Evolutionary conservation across 2,329 filamentous ascomycete species (phyloP).

Genomic region (Xylariaceae sp.): DNA sequence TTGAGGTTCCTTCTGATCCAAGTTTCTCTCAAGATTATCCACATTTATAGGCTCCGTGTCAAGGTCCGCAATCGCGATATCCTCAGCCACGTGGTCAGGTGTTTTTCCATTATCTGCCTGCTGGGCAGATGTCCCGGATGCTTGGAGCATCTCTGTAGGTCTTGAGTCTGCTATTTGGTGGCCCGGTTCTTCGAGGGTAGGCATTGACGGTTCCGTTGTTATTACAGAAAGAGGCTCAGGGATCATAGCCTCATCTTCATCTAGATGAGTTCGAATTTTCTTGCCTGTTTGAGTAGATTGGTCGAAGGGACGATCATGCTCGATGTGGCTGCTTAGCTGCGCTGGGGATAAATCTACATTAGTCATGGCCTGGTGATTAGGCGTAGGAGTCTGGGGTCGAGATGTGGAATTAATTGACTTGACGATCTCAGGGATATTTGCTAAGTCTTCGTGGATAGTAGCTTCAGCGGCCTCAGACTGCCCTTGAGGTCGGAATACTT

Average conservation of each 20-base stretch:
- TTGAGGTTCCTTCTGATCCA: background rate
- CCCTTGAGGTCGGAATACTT: constrained; percentile 36
- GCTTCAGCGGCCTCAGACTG: constrained; percentile 16
- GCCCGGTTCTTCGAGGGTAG: background rate
- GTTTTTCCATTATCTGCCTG: background rate
- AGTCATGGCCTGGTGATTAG: constrained; percentile 21
- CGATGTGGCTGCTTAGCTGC: constrained; percentile 43
- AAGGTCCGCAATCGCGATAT: constrained; percentile 9
- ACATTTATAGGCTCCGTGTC: constrained; percentile 17
- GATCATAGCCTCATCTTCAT: constrained; percentile 34
- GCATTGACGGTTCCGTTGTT: background rate
- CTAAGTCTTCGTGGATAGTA: background rate
- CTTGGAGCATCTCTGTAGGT: background rate
- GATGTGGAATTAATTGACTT: constrained; percentile 15
- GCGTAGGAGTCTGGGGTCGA: constrained; percentile 27
- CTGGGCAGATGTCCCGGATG: background rate
- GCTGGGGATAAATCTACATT: constrained; percentile 42
- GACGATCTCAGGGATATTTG: constrained; percentile 12
- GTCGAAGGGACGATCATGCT: constrained; percentile 47
- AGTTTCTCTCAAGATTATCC: background rate
- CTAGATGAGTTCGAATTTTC: constrained; percentile 41
- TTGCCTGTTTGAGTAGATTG: constrained; percentile 44
- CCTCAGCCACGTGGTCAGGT: background rate
- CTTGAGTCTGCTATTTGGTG: background rate
- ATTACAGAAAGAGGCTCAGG: constrained; percentile 37